Conservation (phyloP, 768 basidiomycete genomes). For the Termitomyces sp. region DNA sequence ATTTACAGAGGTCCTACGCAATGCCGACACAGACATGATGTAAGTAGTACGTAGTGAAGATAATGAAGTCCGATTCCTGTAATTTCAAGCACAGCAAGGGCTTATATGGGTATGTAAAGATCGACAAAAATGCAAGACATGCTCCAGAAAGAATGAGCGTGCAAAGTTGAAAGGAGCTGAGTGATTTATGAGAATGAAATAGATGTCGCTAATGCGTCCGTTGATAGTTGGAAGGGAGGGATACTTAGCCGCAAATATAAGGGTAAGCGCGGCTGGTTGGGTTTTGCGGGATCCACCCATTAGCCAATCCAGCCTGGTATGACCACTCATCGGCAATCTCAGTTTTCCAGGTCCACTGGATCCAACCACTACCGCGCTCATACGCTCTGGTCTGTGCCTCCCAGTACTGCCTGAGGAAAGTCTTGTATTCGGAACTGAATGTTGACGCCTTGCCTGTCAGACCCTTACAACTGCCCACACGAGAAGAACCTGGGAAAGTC, state of each 20-base stretch:
- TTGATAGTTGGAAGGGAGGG: not conserved
- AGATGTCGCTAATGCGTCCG: not conserved
- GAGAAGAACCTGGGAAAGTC: constrained; percentile 53
- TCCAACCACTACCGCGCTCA: constrained; percentile 65
- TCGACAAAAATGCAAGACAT: not conserved
- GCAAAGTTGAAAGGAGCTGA: not conserved
- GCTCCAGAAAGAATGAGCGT: not conserved
- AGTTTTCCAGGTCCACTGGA: constrained; percentile 83
- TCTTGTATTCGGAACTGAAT: constrained; percentile 76
- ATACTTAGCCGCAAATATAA: constrained; percentile 48
- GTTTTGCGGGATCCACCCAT: constrained; percentile 80
- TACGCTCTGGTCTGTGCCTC: constrained; percentile 78
- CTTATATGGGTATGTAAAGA: not conserved
- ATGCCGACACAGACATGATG: not conserved
- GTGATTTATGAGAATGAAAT: not conserved
- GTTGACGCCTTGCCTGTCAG: constrained; percentile 65
- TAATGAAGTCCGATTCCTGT: not conserved
- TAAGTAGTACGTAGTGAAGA: not conserved
- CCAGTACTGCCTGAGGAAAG: constrained; percentile 76
- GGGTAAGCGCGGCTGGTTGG: constrained; percentile 48
- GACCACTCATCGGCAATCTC: constrained; percentile 87
- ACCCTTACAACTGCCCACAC: constrained; percentile 69
- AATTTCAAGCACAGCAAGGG: not conserved
- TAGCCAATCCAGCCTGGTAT: constrained; percentile 72
- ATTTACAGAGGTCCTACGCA: not conserved